A percentile compares a stretch with the other conserved stretches of the same genome.
Evolutionary conservation across 345 rosid species (phyloP).

Genomic region (Citrus mangshanensis): DNA sequence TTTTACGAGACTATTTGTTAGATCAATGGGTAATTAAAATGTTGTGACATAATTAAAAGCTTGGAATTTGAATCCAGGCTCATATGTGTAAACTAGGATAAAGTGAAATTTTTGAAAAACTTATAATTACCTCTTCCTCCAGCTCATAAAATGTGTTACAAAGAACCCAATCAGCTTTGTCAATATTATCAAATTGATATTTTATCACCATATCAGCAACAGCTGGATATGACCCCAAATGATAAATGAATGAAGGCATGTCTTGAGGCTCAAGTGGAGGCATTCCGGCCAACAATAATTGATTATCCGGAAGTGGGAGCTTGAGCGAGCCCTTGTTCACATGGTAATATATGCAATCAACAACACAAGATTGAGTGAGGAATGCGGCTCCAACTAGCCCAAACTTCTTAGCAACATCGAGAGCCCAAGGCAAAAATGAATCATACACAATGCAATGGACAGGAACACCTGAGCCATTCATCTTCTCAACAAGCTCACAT

Average conservation of each 20-base stretch:
- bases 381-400: conserved; percentile 22
- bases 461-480: neutral
- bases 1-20: too few species aligned
- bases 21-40: too few species aligned
- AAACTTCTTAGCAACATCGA: conserved; percentile 33
- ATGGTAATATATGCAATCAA: conserved; percentile 27
- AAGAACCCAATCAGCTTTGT: too few species aligned
- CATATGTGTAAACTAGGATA: too few species aligned
- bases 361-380: conserved; percentile 37
- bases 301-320: conserved; percentile 10
- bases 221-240: conserved; percentile 21
- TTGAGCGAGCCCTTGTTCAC: conserved; percentile 17
- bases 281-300: conserved; percentile 20
- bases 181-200: too few species aligned
- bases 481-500: conserved; percentile 1
- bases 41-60: too few species aligned
- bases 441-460: conserved; percentile 26
- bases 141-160: too few species aligned
- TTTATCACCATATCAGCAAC: too few species aligned
- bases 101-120: too few species aligned
- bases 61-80: too few species aligned
- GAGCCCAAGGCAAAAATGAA: conserved; percentile 24
- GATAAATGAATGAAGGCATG: conserved; percentile 25
- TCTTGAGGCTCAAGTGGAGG: conserved; percentile 23
- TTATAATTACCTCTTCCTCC: too few species aligned